Evolutionary conservation across 495 filamentous ascomycete genomes (phyloP).

Genomic region (Lasiosphaeriaceae sp.): DNA sequence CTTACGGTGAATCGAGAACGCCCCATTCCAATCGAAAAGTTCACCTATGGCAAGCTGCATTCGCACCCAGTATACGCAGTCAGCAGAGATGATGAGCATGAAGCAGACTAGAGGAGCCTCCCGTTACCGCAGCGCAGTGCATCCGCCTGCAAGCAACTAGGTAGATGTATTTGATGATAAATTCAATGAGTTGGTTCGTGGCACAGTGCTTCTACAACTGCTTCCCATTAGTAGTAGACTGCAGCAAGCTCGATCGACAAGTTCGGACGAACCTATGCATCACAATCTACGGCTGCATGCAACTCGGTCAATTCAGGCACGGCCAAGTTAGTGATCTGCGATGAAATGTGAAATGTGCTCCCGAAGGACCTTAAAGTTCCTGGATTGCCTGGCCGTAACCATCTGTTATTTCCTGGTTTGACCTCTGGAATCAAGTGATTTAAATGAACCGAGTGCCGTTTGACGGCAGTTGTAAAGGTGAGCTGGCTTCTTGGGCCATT

Average conservation of each 20-base stretch:
- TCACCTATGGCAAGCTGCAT: too few relatives aligned
- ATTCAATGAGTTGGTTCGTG: conserved; percentile 9
- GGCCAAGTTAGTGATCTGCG: conserved; percentile 1
- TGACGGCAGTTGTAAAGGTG: conserved; percentile 1
- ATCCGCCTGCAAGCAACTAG: conserved; percentile 12
- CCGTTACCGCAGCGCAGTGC: neutral
- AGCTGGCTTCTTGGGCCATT: neutral
- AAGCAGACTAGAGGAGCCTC: conserved; percentile 3
- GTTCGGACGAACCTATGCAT: conserved; percentile 3
- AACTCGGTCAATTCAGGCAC: conserved; percentile 13
- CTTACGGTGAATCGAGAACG: too few relatives aligned
- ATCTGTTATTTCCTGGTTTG: neutral
- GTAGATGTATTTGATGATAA: neutral
- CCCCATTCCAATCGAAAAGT: too few relatives aligned
- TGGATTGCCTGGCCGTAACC: neutral
- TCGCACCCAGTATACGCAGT: too few relatives aligned
- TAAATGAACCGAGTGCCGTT: neutral
- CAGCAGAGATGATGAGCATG: neutral
- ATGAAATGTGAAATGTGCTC: neutral
- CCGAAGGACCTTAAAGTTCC: conserved; percentile 10
- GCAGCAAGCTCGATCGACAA: neutral
- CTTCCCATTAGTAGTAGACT: too few relatives aligned
- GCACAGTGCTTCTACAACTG: conserved; percentile 6
- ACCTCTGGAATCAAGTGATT: neutral
- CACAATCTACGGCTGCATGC: conserved; percentile 15